These are phyloP conservation scores for Stephania japonica DNA, from an alignment of 164 flowering plant species.

Conservation along the genomic window DNA sequence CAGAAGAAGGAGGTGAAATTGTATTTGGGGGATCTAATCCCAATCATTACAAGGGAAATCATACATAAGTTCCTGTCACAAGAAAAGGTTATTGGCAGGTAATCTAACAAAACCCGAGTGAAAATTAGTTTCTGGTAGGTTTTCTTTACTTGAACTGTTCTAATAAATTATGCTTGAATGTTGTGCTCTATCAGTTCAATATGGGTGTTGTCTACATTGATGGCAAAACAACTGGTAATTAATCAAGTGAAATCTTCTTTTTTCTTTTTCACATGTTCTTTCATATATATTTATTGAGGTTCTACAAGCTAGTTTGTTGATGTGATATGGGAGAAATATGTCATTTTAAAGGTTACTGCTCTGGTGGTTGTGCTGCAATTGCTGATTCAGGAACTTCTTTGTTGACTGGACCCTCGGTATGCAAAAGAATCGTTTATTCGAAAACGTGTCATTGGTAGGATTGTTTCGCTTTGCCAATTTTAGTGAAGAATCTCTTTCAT, in stretches of 20 bases:
- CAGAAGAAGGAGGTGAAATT: constrained; percentile 68
- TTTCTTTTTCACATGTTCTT: too few species aligned
- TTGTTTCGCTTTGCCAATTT: too few species aligned
- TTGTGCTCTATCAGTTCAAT: constrained; percentile 56
- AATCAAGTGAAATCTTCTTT: too few species aligned
- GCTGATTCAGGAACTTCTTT: constrained; percentile 92
- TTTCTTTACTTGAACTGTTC: background rate
- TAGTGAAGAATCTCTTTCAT: background rate
- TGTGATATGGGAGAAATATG: background rate
- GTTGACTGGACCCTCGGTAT: constrained; percentile 83
- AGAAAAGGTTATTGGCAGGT: constrained; percentile 96
- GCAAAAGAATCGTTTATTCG: constrained; percentile 13
- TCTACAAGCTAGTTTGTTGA: background rate
- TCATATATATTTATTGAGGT: background rate
- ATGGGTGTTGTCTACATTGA: constrained; percentile 80
- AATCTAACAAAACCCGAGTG: constrained; percentile 7
- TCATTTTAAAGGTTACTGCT: constrained; percentile 55
- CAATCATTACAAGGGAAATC: constrained; percentile 73
- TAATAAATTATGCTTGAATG: background rate
- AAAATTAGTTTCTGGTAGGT: background rate
- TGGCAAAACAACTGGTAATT: constrained; percentile 62
- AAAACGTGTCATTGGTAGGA: background rate
- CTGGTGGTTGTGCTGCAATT: constrained; percentile 73
- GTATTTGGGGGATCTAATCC: too few species aligned
- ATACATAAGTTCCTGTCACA: constrained; percentile 83